Conservation (phyloP, 164 flowering plant species). For the Liquidambar formosana region DNA sequence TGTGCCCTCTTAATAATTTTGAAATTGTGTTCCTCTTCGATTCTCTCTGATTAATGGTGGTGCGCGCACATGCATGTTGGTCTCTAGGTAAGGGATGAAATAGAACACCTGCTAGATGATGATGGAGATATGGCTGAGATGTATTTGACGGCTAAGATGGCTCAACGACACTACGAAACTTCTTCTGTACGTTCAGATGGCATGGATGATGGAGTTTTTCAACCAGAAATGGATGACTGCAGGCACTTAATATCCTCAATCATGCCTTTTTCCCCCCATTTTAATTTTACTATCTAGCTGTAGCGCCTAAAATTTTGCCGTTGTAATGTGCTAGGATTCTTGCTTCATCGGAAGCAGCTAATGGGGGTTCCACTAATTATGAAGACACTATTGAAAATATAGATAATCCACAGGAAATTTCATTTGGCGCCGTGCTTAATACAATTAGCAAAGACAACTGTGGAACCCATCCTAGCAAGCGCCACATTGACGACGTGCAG, state of each 20-base stretch:
- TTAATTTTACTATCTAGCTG: too few species aligned
- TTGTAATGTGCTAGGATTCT: constrained; percentile 29
- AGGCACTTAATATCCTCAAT: constrained; percentile 34
- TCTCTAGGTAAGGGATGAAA: constrained; percentile 68
- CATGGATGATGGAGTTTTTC: constrained; percentile 46
- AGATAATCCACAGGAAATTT: constrained; percentile 35
- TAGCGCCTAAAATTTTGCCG: not conserved
- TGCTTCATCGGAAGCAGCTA: constrained; percentile 41
- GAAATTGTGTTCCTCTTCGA: too few species aligned
- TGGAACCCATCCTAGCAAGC: constrained; percentile 68
- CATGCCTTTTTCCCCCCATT: not conserved
- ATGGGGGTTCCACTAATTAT: constrained; percentile 32
- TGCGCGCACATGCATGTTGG: not conserved
- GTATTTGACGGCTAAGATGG: constrained; percentile 79
- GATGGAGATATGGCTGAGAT: constrained; percentile 82
- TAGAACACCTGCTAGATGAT: constrained; percentile 69
- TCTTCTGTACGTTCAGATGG: constrained; percentile 62
- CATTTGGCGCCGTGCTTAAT: constrained; percentile 33
- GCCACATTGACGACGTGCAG: constrained; percentile 80
- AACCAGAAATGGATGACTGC: constrained; percentile 48
- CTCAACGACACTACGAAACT: constrained; percentile 55
- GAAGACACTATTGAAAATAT: constrained; percentile 37
- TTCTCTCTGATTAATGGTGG: not conserved
- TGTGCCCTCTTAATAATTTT: too few species aligned
- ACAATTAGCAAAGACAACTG: constrained; percentile 46